Conservation (phyloP, 2,329 filamentous ascomycete species). For the Tolypocladium nubicola region DNA sequence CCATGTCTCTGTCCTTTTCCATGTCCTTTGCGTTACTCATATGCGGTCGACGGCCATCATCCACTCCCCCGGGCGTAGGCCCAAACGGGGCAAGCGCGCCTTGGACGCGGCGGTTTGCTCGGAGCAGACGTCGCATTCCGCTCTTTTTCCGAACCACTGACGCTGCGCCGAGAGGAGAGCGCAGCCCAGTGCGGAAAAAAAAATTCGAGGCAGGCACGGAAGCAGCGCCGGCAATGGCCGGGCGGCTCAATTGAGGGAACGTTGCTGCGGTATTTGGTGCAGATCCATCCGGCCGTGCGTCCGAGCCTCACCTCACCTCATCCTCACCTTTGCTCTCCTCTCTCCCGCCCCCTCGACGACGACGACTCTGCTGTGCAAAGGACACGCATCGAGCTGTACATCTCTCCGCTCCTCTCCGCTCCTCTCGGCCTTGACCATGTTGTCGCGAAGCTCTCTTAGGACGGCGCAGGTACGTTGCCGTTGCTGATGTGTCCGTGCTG, state of each 20-base stretch:
- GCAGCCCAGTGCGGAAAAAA: not conserved
- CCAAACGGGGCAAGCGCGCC: not conserved
- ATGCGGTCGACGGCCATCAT: too few relatives aligned
- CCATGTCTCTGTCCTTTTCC: too few relatives aligned
- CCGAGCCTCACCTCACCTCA: constrained; percentile 1
- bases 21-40: too few relatives aligned
- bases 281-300: not conserved
- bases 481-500: constrained; percentile 2
- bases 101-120: constrained; percentile 1
- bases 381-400: constrained; percentile 1
- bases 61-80: not conserved
- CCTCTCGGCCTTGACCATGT: constrained; percentile 29
- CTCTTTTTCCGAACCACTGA: constrained; percentile 3
- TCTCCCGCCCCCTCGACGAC: not conserved
- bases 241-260: constrained; percentile 1
- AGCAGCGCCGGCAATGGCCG: constrained; percentile 1
- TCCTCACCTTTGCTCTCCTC: not conserved
- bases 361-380: not conserved
- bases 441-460: constrained; percentile 47
- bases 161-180: not conserved
- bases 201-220: not conserved
- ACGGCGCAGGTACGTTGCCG: constrained; percentile 43
- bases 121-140: constrained; percentile 13
- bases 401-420: not conserved
- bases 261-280: constrained; percentile 1